Evolutionary conservation across 2,329 filamentous ascomycete genomes (phyloP).

Genomic region (Thielaviopsis euricoi): DNA sequence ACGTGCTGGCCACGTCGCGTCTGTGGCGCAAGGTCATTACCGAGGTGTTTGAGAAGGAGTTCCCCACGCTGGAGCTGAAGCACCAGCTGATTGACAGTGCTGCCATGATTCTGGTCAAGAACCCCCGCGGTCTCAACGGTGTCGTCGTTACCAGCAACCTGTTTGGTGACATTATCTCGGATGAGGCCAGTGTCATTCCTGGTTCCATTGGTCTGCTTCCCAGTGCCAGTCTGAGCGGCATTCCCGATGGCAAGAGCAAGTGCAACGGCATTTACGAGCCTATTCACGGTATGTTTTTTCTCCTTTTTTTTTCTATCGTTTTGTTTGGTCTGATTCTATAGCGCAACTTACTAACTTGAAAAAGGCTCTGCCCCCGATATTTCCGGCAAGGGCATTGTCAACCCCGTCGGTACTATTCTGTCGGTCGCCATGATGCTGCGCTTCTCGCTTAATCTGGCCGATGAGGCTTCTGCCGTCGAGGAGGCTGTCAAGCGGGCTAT

Average conservation of each 20-base stretch:
- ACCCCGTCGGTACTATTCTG: constrained; percentile 75
- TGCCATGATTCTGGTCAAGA: constrained; percentile 97
- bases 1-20: constrained; percentile 78
- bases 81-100: constrained; percentile 92
- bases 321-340: not conserved
- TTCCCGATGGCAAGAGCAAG: constrained; percentile 68
- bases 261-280: constrained; percentile 96
- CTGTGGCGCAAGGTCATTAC: constrained; percentile 79
- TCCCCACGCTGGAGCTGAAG: constrained; percentile 65
- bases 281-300: constrained; percentile 56
- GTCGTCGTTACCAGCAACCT: constrained; percentile 86
- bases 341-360: not conserved
- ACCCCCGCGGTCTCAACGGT: constrained; percentile 72
- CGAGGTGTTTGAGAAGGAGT: constrained; percentile 75
- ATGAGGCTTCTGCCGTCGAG: constrained; percentile 66
- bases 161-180: constrained; percentile 90
- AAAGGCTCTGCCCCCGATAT: constrained; percentile 82
- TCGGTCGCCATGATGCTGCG: constrained; percentile 92
- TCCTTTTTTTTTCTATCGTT: not conserved
- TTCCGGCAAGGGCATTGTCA: constrained; percentile 71
- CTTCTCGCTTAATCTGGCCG: constrained; percentile 70
- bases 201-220: constrained; percentile 79
- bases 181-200: constrained; percentile 89
- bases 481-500: constrained; percentile 65
- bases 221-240: constrained; percentile 69